Percentiles rank a stretch among this genome's conserved stretches.
phyloP scores from a whole-genome alignment of 805 yeast species.

The Ogataea henricii region DNA sequence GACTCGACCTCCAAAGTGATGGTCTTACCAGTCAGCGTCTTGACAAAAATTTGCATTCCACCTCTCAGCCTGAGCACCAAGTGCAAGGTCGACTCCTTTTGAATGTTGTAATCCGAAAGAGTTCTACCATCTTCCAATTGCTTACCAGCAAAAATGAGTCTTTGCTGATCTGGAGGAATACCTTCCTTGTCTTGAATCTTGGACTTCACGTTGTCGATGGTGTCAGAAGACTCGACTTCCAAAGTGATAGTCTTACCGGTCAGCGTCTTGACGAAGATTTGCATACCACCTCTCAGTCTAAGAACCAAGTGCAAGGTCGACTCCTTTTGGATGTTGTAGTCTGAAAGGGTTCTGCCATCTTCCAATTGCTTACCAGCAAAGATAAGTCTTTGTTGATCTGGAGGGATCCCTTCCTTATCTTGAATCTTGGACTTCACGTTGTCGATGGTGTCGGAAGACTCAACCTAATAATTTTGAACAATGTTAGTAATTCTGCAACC shows the following conservation, averaged over 20 bases:
- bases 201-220: conserved; percentile 45
- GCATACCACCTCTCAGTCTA: conserved; percentile 62
- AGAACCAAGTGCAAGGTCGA: conserved; percentile 40
- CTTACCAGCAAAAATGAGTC: conserved; percentile 47
- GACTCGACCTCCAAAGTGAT: conserved; percentile 66
- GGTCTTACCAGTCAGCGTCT: conserved; percentile 88
- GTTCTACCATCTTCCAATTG: conserved; percentile 75
- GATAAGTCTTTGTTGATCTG: conserved; percentile 44
- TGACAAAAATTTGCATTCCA: conserved; percentile 86
- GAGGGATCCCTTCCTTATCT: conserved; percentile 46
- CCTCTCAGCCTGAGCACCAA: conserved; percentile 42
- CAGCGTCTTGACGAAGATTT: conserved; percentile 85
- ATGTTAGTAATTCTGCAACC: conserved; percentile 1
- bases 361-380: conserved; percentile 48
- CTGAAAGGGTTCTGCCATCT: conserved; percentile 89
- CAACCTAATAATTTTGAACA: conserved; percentile 43
- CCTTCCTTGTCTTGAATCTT: conserved; percentile 47
- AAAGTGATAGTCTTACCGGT: conserved; percentile 87
- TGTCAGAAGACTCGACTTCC: conserved; percentile 53
- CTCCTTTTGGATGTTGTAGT: conserved; percentile 56
- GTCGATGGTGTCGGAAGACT: conserved; percentile 47
- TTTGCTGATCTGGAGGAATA: conserved; percentile 45
- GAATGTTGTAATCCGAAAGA: conserved; percentile 72
- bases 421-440: conserved; percentile 45
- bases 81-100: conserved; percentile 43